These are phyloP conservation scores for Eimeria sp. DNA, from an alignment of 169 alveolate genomes.

Conservation along the genomic window DNA sequence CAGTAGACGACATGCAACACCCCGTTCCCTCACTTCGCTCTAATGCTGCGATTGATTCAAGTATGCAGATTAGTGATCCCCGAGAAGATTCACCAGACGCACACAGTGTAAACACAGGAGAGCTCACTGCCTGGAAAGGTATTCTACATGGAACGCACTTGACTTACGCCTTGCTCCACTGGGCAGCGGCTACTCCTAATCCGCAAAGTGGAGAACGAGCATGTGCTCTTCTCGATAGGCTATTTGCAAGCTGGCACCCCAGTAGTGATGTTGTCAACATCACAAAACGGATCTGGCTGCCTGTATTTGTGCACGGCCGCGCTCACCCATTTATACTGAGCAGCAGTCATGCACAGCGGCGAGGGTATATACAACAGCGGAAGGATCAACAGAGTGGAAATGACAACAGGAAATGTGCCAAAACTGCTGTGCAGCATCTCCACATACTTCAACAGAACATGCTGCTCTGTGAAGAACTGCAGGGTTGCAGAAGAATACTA, in stretches of 20 bases:
- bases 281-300: background rate
- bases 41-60: background rate
- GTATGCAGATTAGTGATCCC: background rate
- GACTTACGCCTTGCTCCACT: conserved; percentile 18
- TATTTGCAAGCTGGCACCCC: background rate
- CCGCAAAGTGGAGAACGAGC: background rate
- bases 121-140: background rate
- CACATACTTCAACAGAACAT: conserved; percentile 1
- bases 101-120: background rate
- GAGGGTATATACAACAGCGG: background rate
- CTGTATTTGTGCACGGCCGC: background rate
- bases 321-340: background rate
- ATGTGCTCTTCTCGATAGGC: background rate
- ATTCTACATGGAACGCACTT: background rate
- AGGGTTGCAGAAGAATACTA: conserved; percentile 17
- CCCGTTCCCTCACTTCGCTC: background rate
- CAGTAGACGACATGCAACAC: background rate
- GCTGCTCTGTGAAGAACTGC: background rate
- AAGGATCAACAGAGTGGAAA: background rate
- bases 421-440: background rate
- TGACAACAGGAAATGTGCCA: background rate
- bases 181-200: conserved; percentile 8
- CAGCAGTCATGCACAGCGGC: background rate
- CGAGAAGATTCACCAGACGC: background rate
- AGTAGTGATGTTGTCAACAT: no score